These are phyloP conservation scores for Acanthamoeba triangularis DNA, from an alignment of 208 protist species.

Conservation along the genomic window DNA sequence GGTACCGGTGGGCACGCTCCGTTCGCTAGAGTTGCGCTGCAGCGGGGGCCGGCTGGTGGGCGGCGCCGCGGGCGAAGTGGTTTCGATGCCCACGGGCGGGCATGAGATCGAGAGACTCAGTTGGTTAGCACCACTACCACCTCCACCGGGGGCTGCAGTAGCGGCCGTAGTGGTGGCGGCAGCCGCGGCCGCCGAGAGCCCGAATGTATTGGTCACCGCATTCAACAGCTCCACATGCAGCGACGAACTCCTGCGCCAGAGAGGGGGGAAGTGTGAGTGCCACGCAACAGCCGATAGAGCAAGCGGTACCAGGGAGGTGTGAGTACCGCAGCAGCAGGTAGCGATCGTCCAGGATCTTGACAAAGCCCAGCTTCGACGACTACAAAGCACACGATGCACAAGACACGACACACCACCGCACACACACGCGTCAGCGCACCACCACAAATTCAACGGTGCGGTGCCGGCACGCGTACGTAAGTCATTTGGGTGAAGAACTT, in stretches of 20 bases:
- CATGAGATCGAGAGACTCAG: neutral
- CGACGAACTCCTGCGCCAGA: neutral
- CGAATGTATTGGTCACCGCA: conserved; percentile 35
- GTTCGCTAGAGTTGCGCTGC: neutral
- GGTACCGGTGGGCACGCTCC: neutral
- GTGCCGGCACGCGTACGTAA: neutral
- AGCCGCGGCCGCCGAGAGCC: neutral
- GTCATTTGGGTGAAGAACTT: conserved; percentile 39
- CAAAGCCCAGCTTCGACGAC: conserved; percentile 20
- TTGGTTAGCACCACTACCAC: too few species aligned
- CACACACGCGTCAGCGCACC: neutral
- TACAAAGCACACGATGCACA: neutral
- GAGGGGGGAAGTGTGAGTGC: neutral
- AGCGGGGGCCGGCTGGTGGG: neutral
- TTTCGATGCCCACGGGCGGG: neutral
- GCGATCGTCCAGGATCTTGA: neutral
- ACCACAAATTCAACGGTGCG: neutral
- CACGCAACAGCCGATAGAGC: too few species aligned
- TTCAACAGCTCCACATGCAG: conserved; percentile 7
- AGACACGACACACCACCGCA: neutral
- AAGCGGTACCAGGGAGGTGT: neutral
- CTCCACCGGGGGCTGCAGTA: too few species aligned
- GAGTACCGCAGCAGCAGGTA: neutral
- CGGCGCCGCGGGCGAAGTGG: neutral
- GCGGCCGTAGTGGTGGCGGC: neutral